phyloP scores from a whole-genome alignment of 73 alveolate genomes.

The Blepharisma stoltei region DNA sequence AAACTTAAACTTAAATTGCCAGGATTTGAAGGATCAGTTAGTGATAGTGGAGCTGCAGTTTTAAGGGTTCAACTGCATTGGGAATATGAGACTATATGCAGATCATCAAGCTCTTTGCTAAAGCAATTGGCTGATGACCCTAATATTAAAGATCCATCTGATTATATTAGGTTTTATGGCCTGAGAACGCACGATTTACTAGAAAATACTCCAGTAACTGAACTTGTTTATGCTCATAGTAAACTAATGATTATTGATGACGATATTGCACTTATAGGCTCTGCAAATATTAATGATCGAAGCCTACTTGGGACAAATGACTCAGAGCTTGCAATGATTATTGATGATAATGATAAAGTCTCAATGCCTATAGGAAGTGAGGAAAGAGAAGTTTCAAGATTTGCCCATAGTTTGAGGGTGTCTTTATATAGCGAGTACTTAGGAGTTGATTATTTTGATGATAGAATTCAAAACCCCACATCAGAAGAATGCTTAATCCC shows the following conservation, averaged over 20 bases:
- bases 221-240: constrained; percentile 90
- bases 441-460: constrained; percentile 52
- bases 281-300: constrained; percentile 98
- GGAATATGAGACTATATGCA: constrained; percentile 63
- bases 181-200: constrained; percentile 83
- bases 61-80: constrained; percentile 64
- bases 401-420: constrained; percentile 60
- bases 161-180: constrained; percentile 84
- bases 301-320: constrained; percentile 96
- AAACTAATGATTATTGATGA: constrained; percentile 95
- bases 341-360: constrained; percentile 49
- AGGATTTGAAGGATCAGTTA: constrained; percentile 89
- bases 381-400: constrained; percentile 33
- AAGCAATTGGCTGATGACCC: constrained; percentile 57
- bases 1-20: too few species aligned
- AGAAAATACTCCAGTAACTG: constrained; percentile 75
- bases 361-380: constrained; percentile 35
- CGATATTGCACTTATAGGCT: constrained; percentile 82
- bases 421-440: constrained; percentile 83
- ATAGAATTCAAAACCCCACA: constrained; percentile 67
- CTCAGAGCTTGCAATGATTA: constrained; percentile 84
- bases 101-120: constrained; percentile 58
- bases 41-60: constrained; percentile 42
- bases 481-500: constrained; percentile 54
- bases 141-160: constrained; percentile 70